phyloP scores from a whole-genome alignment of 2,329 filamentous ascomycete genomes.

The Drechslera avenae region DNA sequence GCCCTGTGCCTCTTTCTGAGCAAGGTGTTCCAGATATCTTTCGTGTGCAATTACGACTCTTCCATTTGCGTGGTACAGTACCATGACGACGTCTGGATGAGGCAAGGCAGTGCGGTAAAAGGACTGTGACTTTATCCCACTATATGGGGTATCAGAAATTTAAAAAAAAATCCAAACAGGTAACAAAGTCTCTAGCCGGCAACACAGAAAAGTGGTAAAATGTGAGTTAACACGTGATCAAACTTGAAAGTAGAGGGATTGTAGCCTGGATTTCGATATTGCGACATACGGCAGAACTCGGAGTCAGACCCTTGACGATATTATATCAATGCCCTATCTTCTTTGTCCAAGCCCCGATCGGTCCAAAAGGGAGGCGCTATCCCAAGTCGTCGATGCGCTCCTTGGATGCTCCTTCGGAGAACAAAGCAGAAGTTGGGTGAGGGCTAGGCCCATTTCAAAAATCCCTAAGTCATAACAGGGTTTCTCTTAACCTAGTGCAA shows the following conservation, averaged over 20 bases:
- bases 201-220: too few species aligned
- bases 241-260: not conserved
- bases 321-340: not conserved
- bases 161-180: too few species aligned
- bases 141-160: too few species aligned
- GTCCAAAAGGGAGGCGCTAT: not conserved
- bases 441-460: not conserved
- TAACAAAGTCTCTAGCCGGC: too few species aligned
- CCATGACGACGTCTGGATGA: slow-evolving; percentile 7
- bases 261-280: too few species aligned
- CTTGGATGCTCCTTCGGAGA: not conserved
- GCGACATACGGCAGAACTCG: not conserved
- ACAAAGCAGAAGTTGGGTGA: not conserved
- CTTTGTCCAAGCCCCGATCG: not conserved
- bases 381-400: not conserved
- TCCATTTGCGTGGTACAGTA: slow-evolving; percentile 16
- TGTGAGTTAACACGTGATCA: too few species aligned
- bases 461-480: too few species aligned
- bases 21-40: slow-evolving; percentile 9
- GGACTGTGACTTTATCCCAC: too few species aligned
- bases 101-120: not conserved
- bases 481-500: not conserved
- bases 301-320: not conserved
- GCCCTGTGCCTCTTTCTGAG: not conserved
- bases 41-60: slow-evolving; percentile 19